A percentile compares a stretch with the other conserved stretches of the same genome.
Evolutionary conservation across 2,329 filamentous ascomycete genomes (phyloP).

Genomic region (Stachybotrys chlorohalonatus): DNA sequence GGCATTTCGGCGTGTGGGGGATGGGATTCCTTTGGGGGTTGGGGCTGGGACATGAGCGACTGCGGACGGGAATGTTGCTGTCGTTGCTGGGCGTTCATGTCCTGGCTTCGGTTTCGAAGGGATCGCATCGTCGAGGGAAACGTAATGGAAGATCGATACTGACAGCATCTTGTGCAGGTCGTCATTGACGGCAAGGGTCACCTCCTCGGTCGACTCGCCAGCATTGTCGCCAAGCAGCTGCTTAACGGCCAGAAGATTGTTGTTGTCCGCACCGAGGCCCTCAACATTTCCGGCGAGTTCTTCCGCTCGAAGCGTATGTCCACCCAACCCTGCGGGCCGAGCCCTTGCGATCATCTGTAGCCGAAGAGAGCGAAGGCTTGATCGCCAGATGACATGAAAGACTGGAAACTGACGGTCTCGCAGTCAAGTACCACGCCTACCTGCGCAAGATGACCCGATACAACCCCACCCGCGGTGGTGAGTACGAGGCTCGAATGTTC

Average conservation of each 20-base stretch:
- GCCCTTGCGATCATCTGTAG: slow-evolving; percentile 5
- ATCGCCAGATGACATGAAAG: slow-evolving; percentile 2
- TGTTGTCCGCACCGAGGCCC: slow-evolving; percentile 93
- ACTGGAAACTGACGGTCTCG: slow-evolving; percentile 37
- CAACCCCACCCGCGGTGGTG: slow-evolving; percentile 98
- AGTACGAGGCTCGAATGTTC: slow-evolving; percentile 28
- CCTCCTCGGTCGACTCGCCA: slow-evolving; percentile 97
- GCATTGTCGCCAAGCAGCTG: slow-evolving; percentile 97
- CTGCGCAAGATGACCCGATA: slow-evolving; percentile 99
- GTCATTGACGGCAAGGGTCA: slow-evolving; percentile 99
- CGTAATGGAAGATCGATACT: neutral
- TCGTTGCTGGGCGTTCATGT: neutral
- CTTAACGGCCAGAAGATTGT: slow-evolving; percentile 99
- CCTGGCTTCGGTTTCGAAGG: neutral
- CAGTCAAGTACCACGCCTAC: slow-evolving; percentile 99
- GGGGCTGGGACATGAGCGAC: neutral
- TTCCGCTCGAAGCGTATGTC: slow-evolving; percentile 99
- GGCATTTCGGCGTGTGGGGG: slow-evolving; percentile 4
- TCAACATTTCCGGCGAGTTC: slow-evolving; percentile 99
- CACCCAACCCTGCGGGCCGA: slow-evolving; percentile 3
- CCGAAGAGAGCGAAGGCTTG: slow-evolving; percentile 8
- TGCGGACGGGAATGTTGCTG: neutral
- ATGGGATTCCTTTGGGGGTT: slow-evolving; percentile 3
- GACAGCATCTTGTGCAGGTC: slow-evolving; percentile 49
- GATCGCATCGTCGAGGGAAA: neutral